phyloP scores from a whole-genome alignment of 2,329 filamentous ascomycete genomes.

The Conoideocrella luteorostrata region DNA sequence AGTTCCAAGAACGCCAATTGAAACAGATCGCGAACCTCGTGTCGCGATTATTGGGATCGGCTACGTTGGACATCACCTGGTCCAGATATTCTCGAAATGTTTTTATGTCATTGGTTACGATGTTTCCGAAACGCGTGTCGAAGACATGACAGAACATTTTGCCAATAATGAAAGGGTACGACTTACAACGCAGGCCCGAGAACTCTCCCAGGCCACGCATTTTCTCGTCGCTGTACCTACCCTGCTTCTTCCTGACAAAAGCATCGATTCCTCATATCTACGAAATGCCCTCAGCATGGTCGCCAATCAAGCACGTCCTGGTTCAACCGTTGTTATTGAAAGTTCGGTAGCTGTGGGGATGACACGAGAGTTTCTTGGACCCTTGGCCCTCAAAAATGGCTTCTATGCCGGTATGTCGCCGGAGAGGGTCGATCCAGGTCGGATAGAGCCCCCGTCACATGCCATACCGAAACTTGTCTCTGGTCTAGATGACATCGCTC shows the following conservation, averaged over 20 bases:
- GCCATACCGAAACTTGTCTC: constrained; percentile 49
- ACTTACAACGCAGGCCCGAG: constrained; percentile 31
- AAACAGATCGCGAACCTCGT: constrained; percentile 20
- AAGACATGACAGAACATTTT: constrained; percentile 24
- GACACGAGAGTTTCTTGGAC: constrained; percentile 42
- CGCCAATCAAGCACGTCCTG: constrained; percentile 31
- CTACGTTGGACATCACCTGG: constrained; percentile 45
- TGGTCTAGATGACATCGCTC: constrained; percentile 40
- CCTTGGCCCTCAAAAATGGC: constrained; percentile 33
- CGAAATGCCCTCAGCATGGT: constrained; percentile 37
- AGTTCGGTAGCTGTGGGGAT: constrained; percentile 49
- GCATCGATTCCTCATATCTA: constrained; percentile 41
- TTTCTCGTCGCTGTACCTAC: constrained; percentile 50
- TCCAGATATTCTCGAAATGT: constrained; percentile 33
- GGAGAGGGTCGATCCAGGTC: constrained; percentile 47
- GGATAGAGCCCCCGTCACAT: constrained; percentile 30
- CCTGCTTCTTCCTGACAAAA: constrained; percentile 37
- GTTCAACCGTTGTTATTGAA: constrained; percentile 45
- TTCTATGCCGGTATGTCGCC: constrained; percentile 46
- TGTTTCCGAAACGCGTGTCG: constrained; percentile 33
- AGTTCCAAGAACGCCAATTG: constrained; percentile 4
- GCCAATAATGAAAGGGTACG: constrained; percentile 20
- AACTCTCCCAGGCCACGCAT: constrained; percentile 39
- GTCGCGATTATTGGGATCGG: constrained; percentile 47
- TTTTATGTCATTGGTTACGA: constrained; percentile 43